Percentiles rank a stretch among this genome's conserved stretches.
Conservation (phyloP, 345 rosid species). For the Melaleuca quinquenervia region DNA sequence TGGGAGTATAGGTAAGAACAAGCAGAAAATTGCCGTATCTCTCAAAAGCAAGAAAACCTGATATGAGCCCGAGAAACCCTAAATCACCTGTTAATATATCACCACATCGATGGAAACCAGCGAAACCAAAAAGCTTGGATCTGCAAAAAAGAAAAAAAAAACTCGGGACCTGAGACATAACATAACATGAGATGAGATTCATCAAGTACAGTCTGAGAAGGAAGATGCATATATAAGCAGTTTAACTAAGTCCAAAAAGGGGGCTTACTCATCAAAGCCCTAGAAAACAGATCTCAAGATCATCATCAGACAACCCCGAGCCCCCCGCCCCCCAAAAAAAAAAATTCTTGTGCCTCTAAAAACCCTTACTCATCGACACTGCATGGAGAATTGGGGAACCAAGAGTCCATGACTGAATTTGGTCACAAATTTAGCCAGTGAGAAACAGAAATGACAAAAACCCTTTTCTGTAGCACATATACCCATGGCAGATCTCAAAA, state of each 20-base stretch:
- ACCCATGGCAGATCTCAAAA: background rate
- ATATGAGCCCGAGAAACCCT: background rate
- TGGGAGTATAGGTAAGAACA: background rate
- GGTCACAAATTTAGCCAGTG: background rate
- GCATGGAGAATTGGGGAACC: background rate
- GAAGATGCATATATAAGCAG: background rate
- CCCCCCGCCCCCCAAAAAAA: conserved; percentile 20
- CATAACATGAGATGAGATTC: background rate
- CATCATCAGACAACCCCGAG: conserved; percentile 13
- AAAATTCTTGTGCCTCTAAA: conserved; percentile 1
- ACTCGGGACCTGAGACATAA: background rate
- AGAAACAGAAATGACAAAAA: background rate
- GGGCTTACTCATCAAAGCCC: conserved; percentile 23
- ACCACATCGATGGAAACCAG: background rate
- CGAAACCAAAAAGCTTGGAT: background rate
- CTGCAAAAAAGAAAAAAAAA: background rate
- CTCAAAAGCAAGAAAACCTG: background rate
- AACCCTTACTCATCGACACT: conserved; percentile 4
- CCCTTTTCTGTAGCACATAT: background rate
- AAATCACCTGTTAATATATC: background rate
- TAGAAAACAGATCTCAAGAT: conserved; percentile 16
- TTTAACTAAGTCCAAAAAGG: conserved; percentile 2
- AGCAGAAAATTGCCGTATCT: background rate
- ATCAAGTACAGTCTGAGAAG: background rate
- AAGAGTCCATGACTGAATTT: background rate